These are phyloP conservation scores for Dorcoceras hygrometricum DNA, from an alignment of 257 asterid genomes.

Conservation along the genomic window DNA sequence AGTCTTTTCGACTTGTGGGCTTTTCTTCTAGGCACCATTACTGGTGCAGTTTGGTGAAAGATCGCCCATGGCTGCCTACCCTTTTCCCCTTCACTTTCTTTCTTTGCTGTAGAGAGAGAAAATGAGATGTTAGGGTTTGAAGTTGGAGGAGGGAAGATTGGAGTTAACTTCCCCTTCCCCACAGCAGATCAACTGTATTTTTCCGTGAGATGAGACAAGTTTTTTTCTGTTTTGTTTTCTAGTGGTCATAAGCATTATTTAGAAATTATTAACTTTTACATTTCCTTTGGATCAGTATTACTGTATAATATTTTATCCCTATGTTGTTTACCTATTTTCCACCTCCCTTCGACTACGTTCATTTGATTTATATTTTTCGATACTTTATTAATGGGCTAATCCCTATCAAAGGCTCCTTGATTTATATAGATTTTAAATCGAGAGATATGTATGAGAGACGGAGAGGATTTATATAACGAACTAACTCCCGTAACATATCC, in stretches of 20 bases:
- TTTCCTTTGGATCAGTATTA: no score
- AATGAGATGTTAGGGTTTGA: slow-evolving; percentile 43
- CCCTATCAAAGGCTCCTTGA: no score
- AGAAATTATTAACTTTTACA: neutral
- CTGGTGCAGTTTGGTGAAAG: slow-evolving; percentile 40
- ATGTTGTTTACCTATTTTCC: no score
- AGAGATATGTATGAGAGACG: no score
- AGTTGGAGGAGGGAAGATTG: slow-evolving; percentile 33
- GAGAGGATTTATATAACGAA: no score
- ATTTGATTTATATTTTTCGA: no score
- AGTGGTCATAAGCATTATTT: slow-evolving; percentile 20
- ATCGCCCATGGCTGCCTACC: slow-evolving; percentile 25
- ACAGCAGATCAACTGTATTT: slow-evolving; percentile 42
- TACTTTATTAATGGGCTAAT: no score
- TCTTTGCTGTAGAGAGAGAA: slow-evolving; percentile 19
- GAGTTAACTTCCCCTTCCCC: slow-evolving; percentile 35
- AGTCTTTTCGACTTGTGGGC: slow-evolving; percentile 26
- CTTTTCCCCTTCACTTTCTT: slow-evolving; percentile 24
- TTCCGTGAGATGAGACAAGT: slow-evolving; percentile 38
- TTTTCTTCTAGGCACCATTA: slow-evolving; percentile 39
- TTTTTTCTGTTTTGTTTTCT: slow-evolving; percentile 25
- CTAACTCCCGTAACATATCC: no score
- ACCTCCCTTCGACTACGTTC: no score
- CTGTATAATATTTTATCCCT: no score
- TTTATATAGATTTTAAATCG: no score